Percentiles rank a stretch among this genome's conserved stretches.
Evolutionary conservation across 1,139 yeast genomes (phyloP).

Genomic region (Yarrowia galli): DNA sequence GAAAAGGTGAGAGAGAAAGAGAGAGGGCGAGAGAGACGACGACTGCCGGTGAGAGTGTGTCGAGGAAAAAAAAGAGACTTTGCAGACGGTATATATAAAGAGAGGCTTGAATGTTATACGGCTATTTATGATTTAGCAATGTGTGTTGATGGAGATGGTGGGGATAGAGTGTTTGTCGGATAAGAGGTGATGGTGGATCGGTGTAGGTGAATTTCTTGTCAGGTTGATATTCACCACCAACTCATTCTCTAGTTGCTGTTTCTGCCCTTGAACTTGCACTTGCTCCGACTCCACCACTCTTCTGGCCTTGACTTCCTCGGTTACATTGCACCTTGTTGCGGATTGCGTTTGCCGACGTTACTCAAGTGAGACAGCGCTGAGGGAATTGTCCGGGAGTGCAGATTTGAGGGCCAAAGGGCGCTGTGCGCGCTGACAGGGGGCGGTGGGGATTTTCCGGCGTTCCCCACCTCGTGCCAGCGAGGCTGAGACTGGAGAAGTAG

Average conservation of each 20-base stretch:
- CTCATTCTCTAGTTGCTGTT: neutral
- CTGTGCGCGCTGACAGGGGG: neutral
- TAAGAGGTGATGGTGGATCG: no score
- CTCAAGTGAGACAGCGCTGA: slow-evolving; percentile 7
- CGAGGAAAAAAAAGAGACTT: slow-evolving; percentile 1
- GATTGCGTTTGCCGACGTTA: slow-evolving; percentile 14
- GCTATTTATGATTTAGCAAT: slow-evolving; percentile 19
- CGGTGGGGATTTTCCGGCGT: neutral
- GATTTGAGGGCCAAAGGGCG: neutral
- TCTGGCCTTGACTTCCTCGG: slow-evolving; percentile 6
- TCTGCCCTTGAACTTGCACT: neutral
- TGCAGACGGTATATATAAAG: slow-evolving; percentile 16
- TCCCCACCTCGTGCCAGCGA: neutral
- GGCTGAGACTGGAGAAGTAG: neutral
- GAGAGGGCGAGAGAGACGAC: no score
- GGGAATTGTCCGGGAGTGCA: slow-evolving; percentile 28
- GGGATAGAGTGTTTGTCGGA: no score
- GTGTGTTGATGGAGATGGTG: neutral
- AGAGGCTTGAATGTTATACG: slow-evolving; percentile 12
- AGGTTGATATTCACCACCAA: no score
- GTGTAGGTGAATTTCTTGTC: no score
- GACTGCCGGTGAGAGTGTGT: neutral
- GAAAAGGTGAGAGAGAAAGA: neutral
- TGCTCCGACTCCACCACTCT: neutral
- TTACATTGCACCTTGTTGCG: slow-evolving; percentile 18